Base-by-base conservation (phyloP, 2,329 filamentous ascomycete species). In the Phaeosphaeria sp. region DNA sequence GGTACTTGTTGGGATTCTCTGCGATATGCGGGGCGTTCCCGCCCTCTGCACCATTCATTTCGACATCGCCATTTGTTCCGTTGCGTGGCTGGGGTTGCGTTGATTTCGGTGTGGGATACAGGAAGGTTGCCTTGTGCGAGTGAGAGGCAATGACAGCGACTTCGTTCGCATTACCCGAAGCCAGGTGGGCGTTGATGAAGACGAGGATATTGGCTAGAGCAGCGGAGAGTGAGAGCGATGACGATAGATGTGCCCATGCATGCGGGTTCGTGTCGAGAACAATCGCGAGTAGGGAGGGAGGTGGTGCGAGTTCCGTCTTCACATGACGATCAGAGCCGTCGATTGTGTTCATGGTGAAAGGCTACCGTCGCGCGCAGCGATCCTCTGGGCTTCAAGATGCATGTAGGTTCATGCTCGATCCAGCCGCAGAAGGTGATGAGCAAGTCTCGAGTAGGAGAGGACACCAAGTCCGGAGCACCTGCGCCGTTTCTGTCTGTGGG, bases 201-300 rank as follows among this genome's bases (percentile, higher is more conserved):
- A 99, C 90, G 71, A 98, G 89, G 63, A 98, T 86, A 79, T 94
- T 90, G 60, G 94, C 92, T 59, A 99, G 83, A 60, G 92, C 92
- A 71, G 90, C 89, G 50, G 91, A 91, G 59, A 99, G 86, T 25
- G 94, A 88, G 7, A 98, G 87, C 30, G 86, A 86, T 55, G 87
- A 80, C 59, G 89, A 83, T 46, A 98, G 86, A 59, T 91, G 84
- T 6, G 91, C 88, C 95, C 95, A 97, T 68, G 95, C 93, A 68
- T 93, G 90, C 2, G 95, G 95, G 76, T 99, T 99, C 23, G 94
- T 97, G 81, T 99, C 95, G 80, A 99, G 86, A 72, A 99, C 85
- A 71, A 99, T 89, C 66, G 92, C 90, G 52, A 97, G 87, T 36
- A 99, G 88, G 15, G 94, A 96, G 0, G 95, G 92, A 11, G 86